Evolutionary conservation across 2,329 filamentous ascomycete species (phyloP).

Genomic region (Colletotrichum destructivum): DNA sequence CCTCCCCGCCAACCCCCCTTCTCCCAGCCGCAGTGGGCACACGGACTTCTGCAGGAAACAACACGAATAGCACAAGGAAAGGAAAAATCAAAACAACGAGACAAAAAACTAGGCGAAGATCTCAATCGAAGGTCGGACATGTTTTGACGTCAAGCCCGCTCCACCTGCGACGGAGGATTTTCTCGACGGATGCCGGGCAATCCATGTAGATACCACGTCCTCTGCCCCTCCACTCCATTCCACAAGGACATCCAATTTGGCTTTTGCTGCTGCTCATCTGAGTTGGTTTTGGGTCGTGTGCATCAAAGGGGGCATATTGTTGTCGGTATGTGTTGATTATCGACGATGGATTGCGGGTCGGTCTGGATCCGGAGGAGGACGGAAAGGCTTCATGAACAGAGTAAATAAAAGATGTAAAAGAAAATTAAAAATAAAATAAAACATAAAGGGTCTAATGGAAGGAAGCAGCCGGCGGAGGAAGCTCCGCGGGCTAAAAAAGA

Average conservation of each 20-base stretch:
- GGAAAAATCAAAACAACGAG: too few relatives aligned
- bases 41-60: not conserved
- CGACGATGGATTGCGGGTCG: too few relatives aligned
- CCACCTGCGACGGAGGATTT: slow-evolving; percentile 1
- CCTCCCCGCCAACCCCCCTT: not conserved
- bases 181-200: not conserved
- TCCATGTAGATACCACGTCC: not conserved
- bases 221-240: not conserved
- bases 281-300: not conserved
- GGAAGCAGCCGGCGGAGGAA: slow-evolving; percentile 19
- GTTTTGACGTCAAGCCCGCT: slow-evolving; percentile 1
- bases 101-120: not conserved
- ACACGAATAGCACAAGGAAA: not conserved
- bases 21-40: not conserved
- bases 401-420: too few relatives aligned
- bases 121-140: not conserved
- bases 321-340: too few relatives aligned
- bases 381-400: not conserved
- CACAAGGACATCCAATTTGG: not conserved
- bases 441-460: not conserved
- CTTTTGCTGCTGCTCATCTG: not conserved
- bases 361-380: not conserved
- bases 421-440: too few relatives aligned
- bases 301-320: not conserved
- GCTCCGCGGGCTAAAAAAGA: slow-evolving; percentile 3